Evolutionary conservation across 176 grass and related monocot genomes (phyloP).

Genomic region (Eremochloa ophiuroides): DNA sequence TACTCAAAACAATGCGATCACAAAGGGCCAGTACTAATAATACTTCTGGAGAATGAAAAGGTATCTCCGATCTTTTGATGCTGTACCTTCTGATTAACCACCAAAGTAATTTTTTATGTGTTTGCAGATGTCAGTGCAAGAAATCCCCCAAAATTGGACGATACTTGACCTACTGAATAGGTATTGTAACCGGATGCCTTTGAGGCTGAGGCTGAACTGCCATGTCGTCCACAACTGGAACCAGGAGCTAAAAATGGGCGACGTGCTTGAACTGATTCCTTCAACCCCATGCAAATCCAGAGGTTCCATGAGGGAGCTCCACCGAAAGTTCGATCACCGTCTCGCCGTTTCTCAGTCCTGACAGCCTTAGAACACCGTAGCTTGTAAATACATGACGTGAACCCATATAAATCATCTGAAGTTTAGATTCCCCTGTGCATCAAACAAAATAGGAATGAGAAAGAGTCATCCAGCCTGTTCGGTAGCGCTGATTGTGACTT

Average conservation of each 20-base stretch:
- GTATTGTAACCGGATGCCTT: slow-evolving; percentile 18
- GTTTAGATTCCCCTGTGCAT: not conserved
- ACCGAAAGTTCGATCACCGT: slow-evolving; percentile 38
- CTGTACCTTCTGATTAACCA: not conserved
- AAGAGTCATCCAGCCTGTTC: no score
- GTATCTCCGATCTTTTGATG: not conserved
- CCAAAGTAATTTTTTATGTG: not conserved
- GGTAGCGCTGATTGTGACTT: no score
- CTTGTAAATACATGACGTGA: slow-evolving; percentile 22
- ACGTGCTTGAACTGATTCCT: slow-evolving; percentile 55
- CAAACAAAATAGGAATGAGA: not conserved
- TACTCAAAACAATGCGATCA: slow-evolving; percentile 36
- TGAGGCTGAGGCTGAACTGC: slow-evolving; percentile 43
- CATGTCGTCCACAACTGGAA: slow-evolving; percentile 35
- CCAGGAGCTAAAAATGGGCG: slow-evolving; percentile 52
- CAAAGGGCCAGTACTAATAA: slow-evolving; percentile 43
- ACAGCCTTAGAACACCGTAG: not conserved
- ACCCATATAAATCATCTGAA: not conserved
- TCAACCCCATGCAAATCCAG: slow-evolving; percentile 32
- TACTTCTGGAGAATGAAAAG: slow-evolving; percentile 67
- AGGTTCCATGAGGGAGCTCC: slow-evolving; percentile 36
- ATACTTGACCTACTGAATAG: slow-evolving; percentile 44
- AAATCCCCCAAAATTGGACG: slow-evolving; percentile 46
- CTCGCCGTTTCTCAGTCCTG: slow-evolving; percentile 15
- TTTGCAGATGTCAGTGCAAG: slow-evolving; percentile 67